A percentile compares a stretch with the other conserved stretches of the same genome.
phyloP scores from a whole-genome alignment of 768 basidiomycete species.

The Termitomyces sp. region DNA sequence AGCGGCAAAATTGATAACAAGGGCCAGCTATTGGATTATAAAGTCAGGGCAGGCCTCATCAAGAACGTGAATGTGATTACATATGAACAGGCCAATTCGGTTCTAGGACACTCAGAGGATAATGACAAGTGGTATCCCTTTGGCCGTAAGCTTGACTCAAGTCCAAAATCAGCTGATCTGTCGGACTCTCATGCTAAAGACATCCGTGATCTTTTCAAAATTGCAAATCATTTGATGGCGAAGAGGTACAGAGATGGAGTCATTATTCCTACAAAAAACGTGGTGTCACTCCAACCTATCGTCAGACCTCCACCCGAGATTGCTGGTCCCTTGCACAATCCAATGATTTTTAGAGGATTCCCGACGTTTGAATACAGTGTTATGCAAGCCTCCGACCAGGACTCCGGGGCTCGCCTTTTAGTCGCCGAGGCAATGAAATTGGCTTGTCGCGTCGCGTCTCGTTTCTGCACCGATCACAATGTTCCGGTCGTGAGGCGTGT shows the following conservation, averaged over 20 bases:
- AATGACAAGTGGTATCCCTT: constrained; percentile 35
- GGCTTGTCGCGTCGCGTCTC: constrained; percentile 71
- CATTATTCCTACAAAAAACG: constrained; percentile 18
- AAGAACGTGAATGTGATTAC: constrained; percentile 57
- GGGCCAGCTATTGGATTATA: constrained; percentile 67
- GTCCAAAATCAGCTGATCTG: constrained; percentile 1
- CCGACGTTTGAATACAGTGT: constrained; percentile 47
- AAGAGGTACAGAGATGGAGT: constrained; percentile 17
- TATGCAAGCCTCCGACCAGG: constrained; percentile 11
- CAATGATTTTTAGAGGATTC: constrained; percentile 41
- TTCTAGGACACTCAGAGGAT: constrained; percentile 29
- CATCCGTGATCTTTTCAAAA: constrained; percentile 21
- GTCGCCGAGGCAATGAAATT: constrained; percentile 82
- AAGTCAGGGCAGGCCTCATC: constrained; percentile 68
- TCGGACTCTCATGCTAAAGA: constrained; percentile 21
- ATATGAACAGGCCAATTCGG: constrained; percentile 64
- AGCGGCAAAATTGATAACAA: constrained; percentile 59
- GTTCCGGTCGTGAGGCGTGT: constrained; percentile 63
- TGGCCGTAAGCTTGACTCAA: constrained; percentile 20
- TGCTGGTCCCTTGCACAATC: constrained; percentile 23
- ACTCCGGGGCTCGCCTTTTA: constrained; percentile 43
- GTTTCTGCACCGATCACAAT: constrained; percentile 53
- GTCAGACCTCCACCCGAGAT: constrained; percentile 23
- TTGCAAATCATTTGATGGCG: constrained; percentile 9
- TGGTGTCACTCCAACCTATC: constrained; percentile 20